Evolutionary conservation across 2,329 filamentous ascomycete species (phyloP), one percentile per base, ranked within the genome.

Genomic region (Cordyceps javanica): DNA sequence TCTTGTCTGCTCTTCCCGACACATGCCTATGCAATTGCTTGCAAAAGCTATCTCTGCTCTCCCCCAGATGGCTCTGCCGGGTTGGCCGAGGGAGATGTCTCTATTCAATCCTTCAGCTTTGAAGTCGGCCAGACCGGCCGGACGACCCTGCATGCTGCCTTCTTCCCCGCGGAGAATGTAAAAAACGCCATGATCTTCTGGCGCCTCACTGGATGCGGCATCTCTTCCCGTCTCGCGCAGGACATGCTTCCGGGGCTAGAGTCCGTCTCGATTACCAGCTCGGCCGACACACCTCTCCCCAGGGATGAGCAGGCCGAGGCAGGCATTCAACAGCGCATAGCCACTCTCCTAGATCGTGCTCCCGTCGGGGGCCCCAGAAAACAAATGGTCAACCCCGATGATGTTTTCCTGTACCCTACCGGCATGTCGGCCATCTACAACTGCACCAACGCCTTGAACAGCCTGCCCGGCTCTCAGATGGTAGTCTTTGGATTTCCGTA

Each of bases 371-470:
- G 46, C 58, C 63, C n/a, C 46, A 61, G 11, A 63, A 66, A 13
- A 62, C 67, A n/a, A 64, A 60, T 28, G 62, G 67, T 48, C 50
- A 55, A 57, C 3, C 36, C 66, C 1, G 49, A 46, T 3, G 79
- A 84, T 60, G 74, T 85, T 1, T 82, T 73, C 51, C 68, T 85
- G 21, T 83, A 78, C 62, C 74, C 75, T 5, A 78, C 78, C 0
- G 81, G 81, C 26, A 84, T 84, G 80, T 75, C 75, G 0, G 72
- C 75, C 26, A 75, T 85, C 11, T 79, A 75, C 56, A 67, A 73
- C 25, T 60, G 73, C 2, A 76, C 76, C 36, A 69, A 70, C 41
- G 67, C 71, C 2, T 63, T 82, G 10, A 59, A 69, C 2, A 62
- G 66, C 26, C 62, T 70, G 32, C 21, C 30, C 68, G 72, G 2